These are phyloP conservation scores for Cercospora citrullina DNA, from an alignment of 2,329 filamentous ascomycete genomes.

Conservation along the genomic window DNA sequence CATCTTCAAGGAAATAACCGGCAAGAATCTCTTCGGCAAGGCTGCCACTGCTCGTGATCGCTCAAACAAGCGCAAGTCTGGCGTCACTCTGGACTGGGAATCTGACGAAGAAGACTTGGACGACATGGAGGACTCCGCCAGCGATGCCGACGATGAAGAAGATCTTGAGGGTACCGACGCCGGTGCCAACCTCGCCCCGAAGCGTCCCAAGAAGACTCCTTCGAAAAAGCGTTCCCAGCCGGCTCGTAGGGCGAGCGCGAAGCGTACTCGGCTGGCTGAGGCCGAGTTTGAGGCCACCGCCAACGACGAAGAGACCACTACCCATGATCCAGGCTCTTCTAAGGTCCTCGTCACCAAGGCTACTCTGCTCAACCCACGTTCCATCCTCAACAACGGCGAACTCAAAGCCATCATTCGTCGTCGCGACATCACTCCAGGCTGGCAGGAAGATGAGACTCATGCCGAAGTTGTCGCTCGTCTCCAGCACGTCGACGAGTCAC, in stretches of 20 bases:
- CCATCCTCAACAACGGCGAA: constrained; percentile 30
- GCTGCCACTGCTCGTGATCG: background rate
- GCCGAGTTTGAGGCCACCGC: background rate
- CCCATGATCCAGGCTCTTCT: background rate
- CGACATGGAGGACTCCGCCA: constrained; percentile 11
- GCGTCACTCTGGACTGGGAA: constrained; percentile 15
- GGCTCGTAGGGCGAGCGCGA: constrained; percentile 7
- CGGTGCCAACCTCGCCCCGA: constrained; percentile 6
- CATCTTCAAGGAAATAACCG: constrained; percentile 27
- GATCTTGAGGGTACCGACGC: constrained; percentile 3
- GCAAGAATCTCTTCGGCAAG: constrained; percentile 19
- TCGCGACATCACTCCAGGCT: constrained; percentile 28
- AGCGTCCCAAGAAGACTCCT: constrained; percentile 11
- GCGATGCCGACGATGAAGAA: constrained; percentile 17
- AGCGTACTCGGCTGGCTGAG: background rate
- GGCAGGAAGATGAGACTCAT: constrained; percentile 28
- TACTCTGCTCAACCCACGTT: constrained; percentile 34
- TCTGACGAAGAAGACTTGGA: constrained; percentile 18
- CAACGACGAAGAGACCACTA: background rate
- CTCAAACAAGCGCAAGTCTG: constrained; percentile 9
- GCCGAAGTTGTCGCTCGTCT: constrained; percentile 35
- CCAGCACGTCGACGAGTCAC: constrained; percentile 23
- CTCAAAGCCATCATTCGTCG: constrained; percentile 31
- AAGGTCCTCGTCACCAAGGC: constrained; percentile 26
- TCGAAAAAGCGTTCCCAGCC: constrained; percentile 9